Base-by-base conservation (phyloP, 441 rosid species). In the Brassica balearica region DNA sequence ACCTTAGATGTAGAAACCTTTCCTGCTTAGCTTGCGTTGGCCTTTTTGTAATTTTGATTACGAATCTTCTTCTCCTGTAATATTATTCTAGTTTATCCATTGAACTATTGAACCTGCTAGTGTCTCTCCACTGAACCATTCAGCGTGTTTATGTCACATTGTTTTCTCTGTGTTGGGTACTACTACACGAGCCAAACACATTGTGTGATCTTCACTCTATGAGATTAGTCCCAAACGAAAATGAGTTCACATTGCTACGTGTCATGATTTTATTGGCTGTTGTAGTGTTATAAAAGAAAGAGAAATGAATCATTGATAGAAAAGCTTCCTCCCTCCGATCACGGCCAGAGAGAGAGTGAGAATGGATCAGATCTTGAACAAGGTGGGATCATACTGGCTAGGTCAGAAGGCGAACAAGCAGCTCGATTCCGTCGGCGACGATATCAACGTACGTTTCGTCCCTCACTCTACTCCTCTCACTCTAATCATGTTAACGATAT, bases 321-420 rank as follows among this genome's bases (percentile, higher is more conserved):
- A 22, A 60, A 68, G 11, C 46, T 53, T 5, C 29, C 69, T 67
- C 2, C 46, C 34, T 29, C 34, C 34, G 75, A 80, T 80, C 79
- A 11, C 51, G 62, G 71, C 68, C 64, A 65, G 77, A 53, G 3
- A 43, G 55, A 41, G 51, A 41, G 43, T 7, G 71, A 72, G 67
- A 22, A 92, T 90, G 95, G 97, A 90, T 89, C 90, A 87, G 79
- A 74, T 92, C 73, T 43, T 92, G 85, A 87, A 85, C 88, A 92
- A 90, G 83, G 89, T 90, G 51, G 97, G 95, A 10, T 88, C 95
- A 0, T 92, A 85, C 86, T 87, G 95, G 97, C 8, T 92, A 11
- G 86, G 91, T 36, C 74, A 84, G 75, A 88, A 72, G 74, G 95
- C 95, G 51, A 85, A 65, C 84, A 92, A 86, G 85, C 93, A 90